Evolutionary conservation across 306 rosid species (phyloP), one percentile per base, ranked within the genome.

Genomic region (Prunus dulcis): DNA sequence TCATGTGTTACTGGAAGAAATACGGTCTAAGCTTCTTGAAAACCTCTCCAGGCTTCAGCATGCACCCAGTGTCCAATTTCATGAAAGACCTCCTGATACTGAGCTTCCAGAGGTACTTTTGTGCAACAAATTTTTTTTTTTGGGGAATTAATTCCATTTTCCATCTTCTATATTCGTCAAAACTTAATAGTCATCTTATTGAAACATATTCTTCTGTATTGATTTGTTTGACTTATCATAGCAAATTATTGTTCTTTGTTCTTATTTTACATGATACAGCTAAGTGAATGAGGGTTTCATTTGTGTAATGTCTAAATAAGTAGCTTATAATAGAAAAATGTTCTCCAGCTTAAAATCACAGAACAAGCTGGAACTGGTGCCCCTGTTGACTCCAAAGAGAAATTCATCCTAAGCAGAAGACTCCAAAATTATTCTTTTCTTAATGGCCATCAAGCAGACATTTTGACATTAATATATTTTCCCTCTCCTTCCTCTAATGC

Each of bases 61-160:
- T 87, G 96, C 93, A 52, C 97, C 97, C 53, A 92, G 96, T 79
- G 93, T 88, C 77, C 93, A 78, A 77, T 92, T 92, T 79, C 96
- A 87, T 69, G 97, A 86, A 88, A 88, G 92, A 41, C 97, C 93
- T 68, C 97, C 97, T 38, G 96, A 88, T 80, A 75, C 82, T 77
- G 92, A 92, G 71, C 83, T 86, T 65, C 93, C 93, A 57, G 97
- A 90, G 96, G 97, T 92, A 75, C 46, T 73, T 70, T 56, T 73
- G 19, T 64, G 15, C 17, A 53, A 76, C 49, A 52, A 6, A 2
- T 73, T 17, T 20, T 66, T 85, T 46, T 46, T 19, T 27, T 27
- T 66, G 1, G 25, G 25, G 51, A 46, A 25, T 14, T 56, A 56
- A 19, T 70, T 52, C 12, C 1, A 7, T 25, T 69, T 28, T 30